Evolutionary conservation across 345 rosid genomes (phyloP), one percentile per base, ranked within the genome.

Genomic region (Murraya paniculata): DNA sequence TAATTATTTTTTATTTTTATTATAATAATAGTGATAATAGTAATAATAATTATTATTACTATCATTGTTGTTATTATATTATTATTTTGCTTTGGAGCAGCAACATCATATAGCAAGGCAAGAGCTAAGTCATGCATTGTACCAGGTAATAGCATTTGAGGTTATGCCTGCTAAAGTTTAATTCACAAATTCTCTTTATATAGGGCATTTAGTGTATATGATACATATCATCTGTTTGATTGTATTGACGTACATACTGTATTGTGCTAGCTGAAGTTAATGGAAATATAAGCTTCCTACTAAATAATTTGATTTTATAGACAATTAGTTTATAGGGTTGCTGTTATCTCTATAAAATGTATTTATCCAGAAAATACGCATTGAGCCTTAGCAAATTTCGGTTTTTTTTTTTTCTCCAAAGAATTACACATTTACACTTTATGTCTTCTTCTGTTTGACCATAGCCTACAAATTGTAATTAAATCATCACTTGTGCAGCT

Each of bases 21-120:
- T n/a, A n/a, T n/a, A n/a, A n/a, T n/a, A n/a, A n/a, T n/a, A n/a
- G n/a, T n/a, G n/a, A n/a, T n/a, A n/a, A n/a, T n/a, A n/a, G n/a
- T n/a, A n/a, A n/a, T n/a, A n/a, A n/a, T n/a, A n/a, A n/a, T n/a
- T n/a, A n/a, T n/a, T n/a, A n/a, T n/a, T n/a, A n/a, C n/a, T n/a
- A n/a, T n/a, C n/a, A n/a, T n/a, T n/a, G n/a, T n/a, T n/a, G n/a
- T n/a, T n/a, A n/a, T n/a, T n/a, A n/a, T n/a, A n/a, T n/a, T n/a
- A n/a, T n/a, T n/a, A 95, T 85, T 95, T 90, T 87, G 90, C 99
- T 6, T 81, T 93, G 91, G 99, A 95, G 85, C 97, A 93, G 81
- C 97, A 95, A 84, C 83, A 93, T 71, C 97, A 91, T 80, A 88
- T 93, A 25, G 0, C 38, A 35, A 89, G 99, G 85, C 97, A 93